phyloP scores from a whole-genome alignment of 2,329 filamentous ascomycete species.

The Fusarium sp. region DNA sequence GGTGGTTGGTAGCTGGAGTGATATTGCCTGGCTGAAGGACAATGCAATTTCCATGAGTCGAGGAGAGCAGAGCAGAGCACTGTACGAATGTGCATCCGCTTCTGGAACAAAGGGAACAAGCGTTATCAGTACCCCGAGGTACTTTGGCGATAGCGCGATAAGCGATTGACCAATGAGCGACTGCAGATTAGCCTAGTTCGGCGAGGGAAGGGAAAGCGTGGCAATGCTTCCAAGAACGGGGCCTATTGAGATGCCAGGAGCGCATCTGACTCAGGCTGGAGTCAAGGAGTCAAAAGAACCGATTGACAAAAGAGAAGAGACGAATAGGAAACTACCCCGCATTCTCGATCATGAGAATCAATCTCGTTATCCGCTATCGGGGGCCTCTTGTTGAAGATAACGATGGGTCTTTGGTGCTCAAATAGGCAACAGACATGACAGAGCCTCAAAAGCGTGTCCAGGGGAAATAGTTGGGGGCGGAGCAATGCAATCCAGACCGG shows the following conservation, averaged over 20 bases:
- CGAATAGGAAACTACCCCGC: slow-evolving; percentile 16
- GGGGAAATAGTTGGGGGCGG: slow-evolving; percentile 1
- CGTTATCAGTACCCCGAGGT: slow-evolving; percentile 24
- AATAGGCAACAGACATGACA: slow-evolving; percentile 7
- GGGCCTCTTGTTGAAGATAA: slow-evolving; percentile 17
- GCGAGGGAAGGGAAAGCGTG: slow-evolving; percentile 25
- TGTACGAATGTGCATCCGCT: neutral
- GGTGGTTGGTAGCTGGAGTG: slow-evolving; percentile 13
- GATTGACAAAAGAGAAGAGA: slow-evolving; percentile 3
- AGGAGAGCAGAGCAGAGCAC: neutral
- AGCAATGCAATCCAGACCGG: neutral
- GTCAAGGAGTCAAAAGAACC: slow-evolving; percentile 2
- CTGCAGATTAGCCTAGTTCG: slow-evolving; percentile 33
- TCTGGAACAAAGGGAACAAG: slow-evolving; percentile 20
- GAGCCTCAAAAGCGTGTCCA: slow-evolving; percentile 29
- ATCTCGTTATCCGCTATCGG: slow-evolving; percentile 12
- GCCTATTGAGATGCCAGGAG: neutral
- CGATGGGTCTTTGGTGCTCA: slow-evolving; percentile 3
- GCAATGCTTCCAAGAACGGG: slow-evolving; percentile 44
- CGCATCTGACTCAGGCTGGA: slow-evolving; percentile 31
- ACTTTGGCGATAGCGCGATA: slow-evolving; percentile 30
- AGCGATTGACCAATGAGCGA: slow-evolving; percentile 40
- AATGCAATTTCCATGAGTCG: slow-evolving; percentile 5
- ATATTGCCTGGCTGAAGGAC: slow-evolving; percentile 4
- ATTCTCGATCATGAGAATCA: slow-evolving; percentile 11